phyloP scores from a whole-genome alignment of 2,329 filamentous ascomycete genomes.

The Cryphonectria carpinicola region DNA sequence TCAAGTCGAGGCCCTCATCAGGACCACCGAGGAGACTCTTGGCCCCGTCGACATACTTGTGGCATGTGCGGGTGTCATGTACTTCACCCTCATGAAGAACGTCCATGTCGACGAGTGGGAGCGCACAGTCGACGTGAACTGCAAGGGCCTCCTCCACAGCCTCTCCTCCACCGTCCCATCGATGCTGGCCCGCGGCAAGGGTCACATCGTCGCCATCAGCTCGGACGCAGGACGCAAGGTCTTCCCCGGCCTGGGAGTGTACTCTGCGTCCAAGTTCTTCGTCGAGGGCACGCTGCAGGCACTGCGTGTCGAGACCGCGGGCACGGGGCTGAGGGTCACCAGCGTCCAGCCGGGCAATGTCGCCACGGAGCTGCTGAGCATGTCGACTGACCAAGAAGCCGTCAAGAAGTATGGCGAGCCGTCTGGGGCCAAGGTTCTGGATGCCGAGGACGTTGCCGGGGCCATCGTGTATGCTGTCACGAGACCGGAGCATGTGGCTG shows the following conservation, averaged over 20 bases:
- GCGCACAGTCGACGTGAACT: slow-evolving; percentile 82
- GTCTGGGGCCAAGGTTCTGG: slow-evolving; percentile 74
- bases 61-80: slow-evolving; percentile 83
- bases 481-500: slow-evolving; percentile 75
- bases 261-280: slow-evolving; percentile 84
- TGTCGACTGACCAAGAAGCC: slow-evolving; percentile 77
- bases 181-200: slow-evolving; percentile 71
- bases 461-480: slow-evolving; percentile 75
- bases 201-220: slow-evolving; percentile 80
- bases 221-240: slow-evolving; percentile 82
- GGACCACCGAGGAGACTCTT: slow-evolving; percentile 61
- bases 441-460: slow-evolving; percentile 71
- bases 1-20: slow-evolving; percentile 70
- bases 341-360: slow-evolving; percentile 79
- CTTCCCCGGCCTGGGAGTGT: slow-evolving; percentile 80
- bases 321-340: slow-evolving; percentile 73
- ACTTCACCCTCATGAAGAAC: slow-evolving; percentile 87
- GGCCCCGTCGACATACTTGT: slow-evolving; percentile 80
- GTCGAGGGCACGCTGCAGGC: slow-evolving; percentile 80
- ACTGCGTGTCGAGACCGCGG: slow-evolving; percentile 75
- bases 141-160: slow-evolving; percentile 78
- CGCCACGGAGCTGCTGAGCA: slow-evolving; percentile 71
- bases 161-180: slow-evolving; percentile 69
- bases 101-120: slow-evolving; percentile 76
- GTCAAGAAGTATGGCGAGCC: slow-evolving; percentile 79